phyloP scores from a whole-genome alignment of 352 stramenopile species.

The Pythium oligandrum region DNA sequence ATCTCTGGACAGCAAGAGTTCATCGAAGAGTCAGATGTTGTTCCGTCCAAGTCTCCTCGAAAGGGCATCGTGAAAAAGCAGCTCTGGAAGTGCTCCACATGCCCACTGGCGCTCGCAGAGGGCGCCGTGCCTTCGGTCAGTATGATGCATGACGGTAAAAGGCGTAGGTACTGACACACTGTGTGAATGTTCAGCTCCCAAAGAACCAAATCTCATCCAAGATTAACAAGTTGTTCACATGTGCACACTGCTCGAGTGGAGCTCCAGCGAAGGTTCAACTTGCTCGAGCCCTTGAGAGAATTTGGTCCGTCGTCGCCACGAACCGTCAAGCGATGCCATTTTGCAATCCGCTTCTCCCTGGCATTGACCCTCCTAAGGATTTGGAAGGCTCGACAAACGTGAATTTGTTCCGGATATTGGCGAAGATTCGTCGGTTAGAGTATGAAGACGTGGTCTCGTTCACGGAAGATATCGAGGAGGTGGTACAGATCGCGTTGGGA shows the following conservation, averaged over 20 bases:
- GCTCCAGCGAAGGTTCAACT: conserved; percentile 64
- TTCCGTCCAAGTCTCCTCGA: conserved; percentile 38
- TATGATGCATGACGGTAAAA: not conserved
- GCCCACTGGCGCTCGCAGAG: conserved; percentile 61
- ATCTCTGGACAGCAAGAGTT: conserved; percentile 54
- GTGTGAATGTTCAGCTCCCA: conserved; percentile 35
- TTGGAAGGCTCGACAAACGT: conserved; percentile 19
- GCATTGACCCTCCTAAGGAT: conserved; percentile 31
- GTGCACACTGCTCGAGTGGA: conserved; percentile 54
- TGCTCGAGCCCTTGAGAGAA: conserved; percentile 69
- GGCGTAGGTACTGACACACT: not conserved
- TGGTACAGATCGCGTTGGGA: conserved; percentile 59
- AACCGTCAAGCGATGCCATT: conserved; percentile 83
- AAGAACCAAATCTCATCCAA: conserved; percentile 61
- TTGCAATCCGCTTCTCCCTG: conserved; percentile 65
- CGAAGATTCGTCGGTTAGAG: conserved; percentile 63
- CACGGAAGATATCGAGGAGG: conserved; percentile 52
- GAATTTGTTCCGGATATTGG: conserved; percentile 72
- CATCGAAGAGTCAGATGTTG: conserved; percentile 33
- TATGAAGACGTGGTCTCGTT: conserved; percentile 63
- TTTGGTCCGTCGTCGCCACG: conserved; percentile 83
- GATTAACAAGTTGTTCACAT: conserved; percentile 64
- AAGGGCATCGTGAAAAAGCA: conserved; percentile 49
- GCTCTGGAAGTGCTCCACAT: conserved; percentile 80
- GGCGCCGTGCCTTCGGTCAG: conserved; percentile 50